phyloP scores from a whole-genome alignment of 2,329 filamentous ascomycete species.

The Monosporascus sp. region DNA sequence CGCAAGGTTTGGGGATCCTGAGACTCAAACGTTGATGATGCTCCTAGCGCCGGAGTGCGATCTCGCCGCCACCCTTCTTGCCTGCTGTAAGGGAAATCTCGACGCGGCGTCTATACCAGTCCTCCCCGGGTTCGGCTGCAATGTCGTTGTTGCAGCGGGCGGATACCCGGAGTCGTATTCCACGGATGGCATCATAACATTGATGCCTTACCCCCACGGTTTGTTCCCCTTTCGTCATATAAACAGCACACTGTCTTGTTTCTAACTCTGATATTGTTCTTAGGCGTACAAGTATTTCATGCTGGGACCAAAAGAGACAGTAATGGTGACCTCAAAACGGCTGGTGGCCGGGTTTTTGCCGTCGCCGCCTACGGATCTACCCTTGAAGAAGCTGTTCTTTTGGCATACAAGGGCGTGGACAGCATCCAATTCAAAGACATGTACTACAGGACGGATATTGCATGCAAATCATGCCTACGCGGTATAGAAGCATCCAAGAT shows the following conservation, averaged over 20 bases:
- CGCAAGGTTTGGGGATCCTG: constrained; percentile 72
- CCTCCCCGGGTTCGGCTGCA: no score
- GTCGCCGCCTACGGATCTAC: constrained; percentile 68
- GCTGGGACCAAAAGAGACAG: constrained; percentile 71
- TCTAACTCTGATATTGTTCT: constrained; percentile 34
- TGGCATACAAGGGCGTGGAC: constrained; percentile 79
- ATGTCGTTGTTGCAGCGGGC: no score
- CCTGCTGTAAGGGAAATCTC: no score
- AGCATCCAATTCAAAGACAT: constrained; percentile 80
- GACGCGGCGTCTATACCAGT: no score
- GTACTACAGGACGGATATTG: constrained; percentile 92
- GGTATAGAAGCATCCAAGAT: no score
- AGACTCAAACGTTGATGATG: constrained; percentile 56
- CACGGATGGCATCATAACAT: no score
- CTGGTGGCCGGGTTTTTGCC: constrained; percentile 88
- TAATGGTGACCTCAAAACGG: constrained; percentile 60
- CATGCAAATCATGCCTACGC: no score
- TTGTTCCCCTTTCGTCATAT: constrained; percentile 69
- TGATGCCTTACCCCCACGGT: no score
- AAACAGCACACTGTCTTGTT: no score
- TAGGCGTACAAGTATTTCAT: constrained; percentile 75
- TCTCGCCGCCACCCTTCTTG: no score
- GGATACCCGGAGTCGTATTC: no score
- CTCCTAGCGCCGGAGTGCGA: no score
- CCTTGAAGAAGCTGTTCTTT: constrained; percentile 75